These are phyloP conservation scores for Clonostachys rosea DNA, from an alignment of 2,329 filamentous ascomycete species.

Conservation along the genomic window DNA sequence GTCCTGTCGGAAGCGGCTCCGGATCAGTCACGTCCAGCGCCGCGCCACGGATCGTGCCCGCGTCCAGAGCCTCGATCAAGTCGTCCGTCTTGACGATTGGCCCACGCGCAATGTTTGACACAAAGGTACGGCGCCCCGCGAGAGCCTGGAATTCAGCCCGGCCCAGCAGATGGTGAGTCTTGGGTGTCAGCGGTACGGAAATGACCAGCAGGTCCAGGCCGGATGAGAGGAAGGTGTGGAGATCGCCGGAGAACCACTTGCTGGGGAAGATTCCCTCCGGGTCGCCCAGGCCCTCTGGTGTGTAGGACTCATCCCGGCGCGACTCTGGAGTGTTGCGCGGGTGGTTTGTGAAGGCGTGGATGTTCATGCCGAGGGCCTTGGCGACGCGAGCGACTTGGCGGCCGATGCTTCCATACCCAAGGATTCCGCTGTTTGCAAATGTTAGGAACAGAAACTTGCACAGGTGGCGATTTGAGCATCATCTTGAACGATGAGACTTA, in stretches of 20 bases:
- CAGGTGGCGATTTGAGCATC: not conserved
- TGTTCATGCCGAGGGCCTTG: constrained; percentile 62
- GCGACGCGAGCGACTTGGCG: constrained; percentile 51
- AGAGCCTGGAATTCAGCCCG: constrained; percentile 42
- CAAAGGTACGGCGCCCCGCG: constrained; percentile 40
- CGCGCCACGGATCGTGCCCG: constrained; percentile 49
- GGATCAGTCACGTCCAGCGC: constrained; percentile 78
- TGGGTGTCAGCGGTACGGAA: constrained; percentile 42
- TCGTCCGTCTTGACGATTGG: constrained; percentile 44
- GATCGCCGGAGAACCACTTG: constrained; percentile 46
- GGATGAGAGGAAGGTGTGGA: constrained; percentile 44
- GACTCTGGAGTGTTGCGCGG: constrained; percentile 64
- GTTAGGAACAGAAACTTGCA: not conserved
- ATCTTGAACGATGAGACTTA: constrained; percentile 19
- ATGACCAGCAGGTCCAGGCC: constrained; percentile 49
- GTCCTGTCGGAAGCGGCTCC: constrained; percentile 65
- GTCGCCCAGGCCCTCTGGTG: constrained; percentile 61
- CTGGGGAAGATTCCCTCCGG: constrained; percentile 40
- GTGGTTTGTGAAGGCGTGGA: constrained; percentile 71
- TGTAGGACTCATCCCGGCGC: constrained; percentile 59
- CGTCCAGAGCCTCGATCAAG: constrained; percentile 55
- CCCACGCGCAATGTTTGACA: constrained; percentile 69
- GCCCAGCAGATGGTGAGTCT: constrained; percentile 46
- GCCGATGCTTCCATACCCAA: constrained; percentile 51
- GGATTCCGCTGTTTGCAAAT: constrained; percentile 32